Conservation (phyloP, 331 rosid species). For the Spiraea crenata region DNA sequence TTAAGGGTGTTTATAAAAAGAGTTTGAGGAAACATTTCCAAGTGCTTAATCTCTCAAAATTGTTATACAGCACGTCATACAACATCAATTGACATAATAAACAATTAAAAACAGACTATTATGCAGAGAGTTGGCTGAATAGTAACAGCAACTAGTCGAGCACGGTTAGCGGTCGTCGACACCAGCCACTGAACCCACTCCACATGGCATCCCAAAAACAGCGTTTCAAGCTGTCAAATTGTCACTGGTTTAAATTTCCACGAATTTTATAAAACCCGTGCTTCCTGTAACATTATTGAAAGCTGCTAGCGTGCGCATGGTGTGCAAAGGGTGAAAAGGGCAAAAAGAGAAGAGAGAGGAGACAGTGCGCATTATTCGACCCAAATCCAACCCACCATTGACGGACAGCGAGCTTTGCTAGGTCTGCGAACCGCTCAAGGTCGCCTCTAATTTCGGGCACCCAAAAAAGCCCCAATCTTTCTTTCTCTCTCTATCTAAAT, state of each 20-base stretch:
- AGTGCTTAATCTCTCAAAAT: too few species aligned
- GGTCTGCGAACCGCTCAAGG: conserved; percentile 34
- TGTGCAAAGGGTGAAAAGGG: conserved; percentile 1
- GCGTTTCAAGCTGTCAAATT: not conserved
- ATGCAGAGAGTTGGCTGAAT: too few species aligned
- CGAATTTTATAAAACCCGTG: too few species aligned
- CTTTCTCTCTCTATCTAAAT: conserved; percentile 40
- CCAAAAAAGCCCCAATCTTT: not conserved
- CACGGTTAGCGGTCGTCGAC: not conserved
- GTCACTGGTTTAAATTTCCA: not conserved
- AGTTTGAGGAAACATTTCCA: too few species aligned
- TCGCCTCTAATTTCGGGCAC: conserved; percentile 16
- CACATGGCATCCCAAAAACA: not conserved
- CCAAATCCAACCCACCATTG: conserved; percentile 34
- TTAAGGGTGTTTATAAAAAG: too few species aligned
- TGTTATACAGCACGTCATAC: too few species aligned
- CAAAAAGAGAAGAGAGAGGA: not conserved
- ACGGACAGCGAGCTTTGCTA: conserved; percentile 34
- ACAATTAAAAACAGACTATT: too few species aligned
- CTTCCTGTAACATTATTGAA: not conserved
- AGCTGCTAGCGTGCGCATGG: conserved; percentile 37
- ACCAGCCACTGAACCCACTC: not conserved
- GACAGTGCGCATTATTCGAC: conserved; percentile 31
- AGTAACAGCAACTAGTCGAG: not conserved
- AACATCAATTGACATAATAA: too few species aligned